Conservation (phyloP, 768 basidiomycete species). For the Sarcodon aspratus region DNA sequence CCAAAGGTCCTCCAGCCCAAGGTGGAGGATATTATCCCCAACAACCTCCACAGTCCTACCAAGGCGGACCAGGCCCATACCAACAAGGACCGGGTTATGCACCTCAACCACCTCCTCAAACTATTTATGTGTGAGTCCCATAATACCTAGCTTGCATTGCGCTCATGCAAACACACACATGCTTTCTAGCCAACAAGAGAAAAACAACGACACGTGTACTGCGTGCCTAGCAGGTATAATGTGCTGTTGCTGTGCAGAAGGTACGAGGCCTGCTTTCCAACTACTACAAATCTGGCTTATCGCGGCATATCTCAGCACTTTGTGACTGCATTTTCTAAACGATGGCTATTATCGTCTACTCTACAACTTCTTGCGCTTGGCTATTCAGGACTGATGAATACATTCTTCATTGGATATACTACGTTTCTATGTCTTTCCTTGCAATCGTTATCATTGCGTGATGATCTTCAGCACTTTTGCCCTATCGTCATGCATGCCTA, state of each 20-base stretch:
- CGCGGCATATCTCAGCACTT: background rate
- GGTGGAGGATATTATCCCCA: constrained; percentile 66
- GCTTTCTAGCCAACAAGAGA: constrained; percentile 28
- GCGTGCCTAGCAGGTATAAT: constrained; percentile 57
- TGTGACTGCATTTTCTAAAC: no score
- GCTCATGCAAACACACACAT: background rate
- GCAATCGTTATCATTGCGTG: no score
- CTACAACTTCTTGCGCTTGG: no score
- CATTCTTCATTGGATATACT: no score
- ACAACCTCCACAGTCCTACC: constrained; percentile 65
- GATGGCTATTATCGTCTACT: no score
- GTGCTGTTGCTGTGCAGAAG: constrained; percentile 68
- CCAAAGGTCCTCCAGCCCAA: constrained; percentile 37
- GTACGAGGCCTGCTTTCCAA: constrained; percentile 22
- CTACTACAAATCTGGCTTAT: no score
- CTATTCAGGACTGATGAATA: no score
- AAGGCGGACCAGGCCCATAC: constrained; percentile 26
- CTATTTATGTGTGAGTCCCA: constrained; percentile 63
- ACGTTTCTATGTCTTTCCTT: no score
- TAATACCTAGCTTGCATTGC: background rate
- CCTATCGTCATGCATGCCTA: no score
- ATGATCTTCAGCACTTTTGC: no score
- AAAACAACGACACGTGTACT: constrained; percentile 37
- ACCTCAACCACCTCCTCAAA: constrained; percentile 64
- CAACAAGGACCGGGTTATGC: constrained; percentile 32